Conservation (phyloP, 1,284 basidiomycete species). For the Ustilago nuda region DNA sequence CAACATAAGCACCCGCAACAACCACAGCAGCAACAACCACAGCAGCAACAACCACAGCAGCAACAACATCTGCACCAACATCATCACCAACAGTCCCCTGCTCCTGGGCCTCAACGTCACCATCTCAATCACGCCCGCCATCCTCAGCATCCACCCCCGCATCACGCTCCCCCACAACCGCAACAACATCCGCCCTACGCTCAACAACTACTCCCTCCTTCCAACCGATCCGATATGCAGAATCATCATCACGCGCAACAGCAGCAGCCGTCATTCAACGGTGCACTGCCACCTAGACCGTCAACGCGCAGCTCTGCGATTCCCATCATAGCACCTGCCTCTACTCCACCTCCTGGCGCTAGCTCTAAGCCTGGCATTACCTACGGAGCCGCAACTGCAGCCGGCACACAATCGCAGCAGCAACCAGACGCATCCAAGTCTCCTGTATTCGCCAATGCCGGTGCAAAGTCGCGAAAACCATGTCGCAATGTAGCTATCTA, state of each 20-base stretch:
- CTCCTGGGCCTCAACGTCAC: slow-evolving; percentile 15
- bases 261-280: slow-evolving; percentile 31
- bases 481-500: slow-evolving; percentile 54
- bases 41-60: slow-evolving; percentile 21
- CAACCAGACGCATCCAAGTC: slow-evolving; percentile 40
- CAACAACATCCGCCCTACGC: slow-evolving; percentile 15
- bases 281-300: slow-evolving; percentile 36
- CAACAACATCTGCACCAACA: slow-evolving; percentile 16
- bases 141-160: slow-evolving; percentile 12
- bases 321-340: slow-evolving; percentile 50
- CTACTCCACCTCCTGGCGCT: slow-evolving; percentile 28
- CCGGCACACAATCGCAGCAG: slow-evolving; percentile 7
- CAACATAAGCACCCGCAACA: slow-evolving; percentile 28
- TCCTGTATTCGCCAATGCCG: slow-evolving; percentile 22
- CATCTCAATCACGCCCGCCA: slow-evolving; percentile 20
- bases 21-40: slow-evolving; percentile 20
- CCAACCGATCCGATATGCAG: slow-evolving; percentile 35
- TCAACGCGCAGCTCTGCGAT: slow-evolving; percentile 50
- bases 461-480: slow-evolving; percentile 32
- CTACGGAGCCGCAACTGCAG: slow-evolving; percentile 31
- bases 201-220: slow-evolving; percentile 10
- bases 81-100: slow-evolving; percentile 13
- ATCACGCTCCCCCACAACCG: slow-evolving; percentile 28
- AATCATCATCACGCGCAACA: slow-evolving; percentile 35
- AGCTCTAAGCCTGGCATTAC: slow-evolving; percentile 15